phyloP scores from a whole-genome alignment of 2,329 filamentous ascomycete species.

The Leptographium radiaticola region DNA sequence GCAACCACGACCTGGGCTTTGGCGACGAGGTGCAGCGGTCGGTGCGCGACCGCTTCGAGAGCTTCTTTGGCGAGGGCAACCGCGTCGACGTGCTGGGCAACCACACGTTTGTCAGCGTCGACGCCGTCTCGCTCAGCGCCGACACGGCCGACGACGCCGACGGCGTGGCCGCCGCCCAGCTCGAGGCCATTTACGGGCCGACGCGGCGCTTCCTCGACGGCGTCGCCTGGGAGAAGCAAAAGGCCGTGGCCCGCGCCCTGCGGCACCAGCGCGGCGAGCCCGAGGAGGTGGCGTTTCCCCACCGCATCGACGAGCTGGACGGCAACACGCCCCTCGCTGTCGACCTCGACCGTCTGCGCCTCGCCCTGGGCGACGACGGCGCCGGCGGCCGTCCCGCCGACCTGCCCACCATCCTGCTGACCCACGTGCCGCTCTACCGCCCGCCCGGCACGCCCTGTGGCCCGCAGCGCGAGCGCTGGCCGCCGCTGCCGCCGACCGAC shows the following conservation, averaged over 20 bases:
- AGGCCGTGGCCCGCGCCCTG: conserved; percentile 56
- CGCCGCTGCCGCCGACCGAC: conserved; percentile 47
- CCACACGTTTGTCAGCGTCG: conserved; percentile 87
- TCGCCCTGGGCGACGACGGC: conserved; percentile 16
- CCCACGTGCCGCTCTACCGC: conserved; percentile 83
- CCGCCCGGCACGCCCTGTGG: conserved; percentile 76
- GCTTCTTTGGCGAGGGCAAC: conserved; percentile 86
- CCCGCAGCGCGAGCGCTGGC: conserved; percentile 70
- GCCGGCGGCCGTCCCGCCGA: conserved; percentile 35
- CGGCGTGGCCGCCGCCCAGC: conserved; percentile 35
- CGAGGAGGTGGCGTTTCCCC: conserved; percentile 40
- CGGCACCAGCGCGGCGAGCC: conserved; percentile 47
- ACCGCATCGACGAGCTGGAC: conserved; percentile 46
- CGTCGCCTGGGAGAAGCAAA: conserved; percentile 51
- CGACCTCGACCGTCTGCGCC: conserved; percentile 8
- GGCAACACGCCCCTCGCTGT: conserved; percentile 13
- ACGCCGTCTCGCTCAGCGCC: conserved; percentile 78
- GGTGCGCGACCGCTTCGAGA: conserved; percentile 71
- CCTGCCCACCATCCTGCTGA: conserved; percentile 78
- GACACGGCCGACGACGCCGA: conserved; percentile 37
- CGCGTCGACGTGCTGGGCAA: conserved; percentile 85
- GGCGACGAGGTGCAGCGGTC: conserved; percentile 69
- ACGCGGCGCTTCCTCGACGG: conserved; percentile 62
- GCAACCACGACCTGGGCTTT: conserved; percentile 92
- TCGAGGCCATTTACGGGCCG: conserved; percentile 58